Conservation (phyloP, 106 monocot species). For the Allium cepa region DNA sequence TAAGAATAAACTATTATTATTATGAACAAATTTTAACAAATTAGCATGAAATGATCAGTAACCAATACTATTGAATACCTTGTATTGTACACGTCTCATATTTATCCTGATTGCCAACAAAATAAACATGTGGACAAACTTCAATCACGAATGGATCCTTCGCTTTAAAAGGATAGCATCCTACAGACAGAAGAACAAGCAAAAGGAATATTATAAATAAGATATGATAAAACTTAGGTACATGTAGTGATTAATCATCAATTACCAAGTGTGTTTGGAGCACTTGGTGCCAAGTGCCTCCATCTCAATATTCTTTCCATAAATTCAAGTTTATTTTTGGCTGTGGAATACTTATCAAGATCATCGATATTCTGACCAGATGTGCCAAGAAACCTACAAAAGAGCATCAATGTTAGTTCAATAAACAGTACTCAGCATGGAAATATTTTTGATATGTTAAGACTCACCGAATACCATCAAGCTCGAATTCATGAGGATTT, state of each 20-base stretch:
- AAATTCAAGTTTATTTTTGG: slow-evolving; percentile 73
- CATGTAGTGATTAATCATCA: not conserved
- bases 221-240: not conserved
- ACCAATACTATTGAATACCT: slow-evolving; percentile 34
- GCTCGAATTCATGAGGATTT: slow-evolving; percentile 96
- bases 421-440: not conserved
- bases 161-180: slow-evolving; percentile 90
- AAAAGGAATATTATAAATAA: not conserved
- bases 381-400: slow-evolving; percentile 82
- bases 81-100: slow-evolving; percentile 55
- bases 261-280: slow-evolving; percentile 97
- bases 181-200: slow-evolving; percentile 18
- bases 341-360: slow-evolving; percentile 86
- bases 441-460: not conserved
- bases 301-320: slow-evolving; percentile 94
- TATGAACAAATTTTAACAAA: not conserved
- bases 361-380: slow-evolving; percentile 98
- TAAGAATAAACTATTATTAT: not conserved
- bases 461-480: slow-evolving; percentile 63
- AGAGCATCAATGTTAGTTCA: not conserved
- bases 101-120: slow-evolving; percentile 84
- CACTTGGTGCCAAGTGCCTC: slow-evolving; percentile 92
- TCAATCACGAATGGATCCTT: slow-evolving; percentile 91
- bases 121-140: slow-evolving; percentile 89
- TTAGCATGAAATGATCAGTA: not conserved